Conservation (phyloP, 2,329 filamentous ascomycete species). For the Calonectria leucothoes region DNA sequence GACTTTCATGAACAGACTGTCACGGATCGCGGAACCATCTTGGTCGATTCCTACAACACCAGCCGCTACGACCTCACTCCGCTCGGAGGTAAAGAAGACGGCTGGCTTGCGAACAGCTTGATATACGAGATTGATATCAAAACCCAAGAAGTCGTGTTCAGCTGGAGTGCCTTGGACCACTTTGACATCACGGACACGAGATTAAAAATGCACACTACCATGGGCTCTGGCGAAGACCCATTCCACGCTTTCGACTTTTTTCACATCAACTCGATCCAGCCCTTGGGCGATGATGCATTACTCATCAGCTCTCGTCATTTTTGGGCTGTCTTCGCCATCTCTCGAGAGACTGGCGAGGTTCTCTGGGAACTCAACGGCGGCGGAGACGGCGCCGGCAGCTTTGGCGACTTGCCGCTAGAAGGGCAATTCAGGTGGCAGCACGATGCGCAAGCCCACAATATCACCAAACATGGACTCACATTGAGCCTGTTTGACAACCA, state of each 20-base stretch:
- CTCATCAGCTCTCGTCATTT: slow-evolving; percentile 38
- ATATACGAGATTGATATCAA: slow-evolving; percentile 56
- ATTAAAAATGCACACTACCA: slow-evolving; percentile 16
- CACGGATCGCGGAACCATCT: slow-evolving; percentile 34
- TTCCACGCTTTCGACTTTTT: slow-evolving; percentile 37
- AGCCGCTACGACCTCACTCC: slow-evolving; percentile 30
- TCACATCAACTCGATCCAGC: slow-evolving; percentile 41
- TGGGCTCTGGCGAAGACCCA: slow-evolving; percentile 21
- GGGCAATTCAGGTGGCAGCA: slow-evolving; percentile 51
- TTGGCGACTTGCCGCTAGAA: slow-evolving; percentile 36
- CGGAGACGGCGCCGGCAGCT: slow-evolving; percentile 37
- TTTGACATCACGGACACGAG: slow-evolving; percentile 30
- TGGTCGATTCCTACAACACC: slow-evolving; percentile 41
- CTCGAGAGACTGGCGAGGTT: slow-evolving; percentile 31
- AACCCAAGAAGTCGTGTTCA: slow-evolving; percentile 52
- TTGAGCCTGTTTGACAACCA: slow-evolving; percentile 52
- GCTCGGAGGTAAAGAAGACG: slow-evolving; percentile 29
- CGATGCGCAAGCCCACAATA: slow-evolving; percentile 44
- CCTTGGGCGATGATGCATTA: slow-evolving; percentile 31
- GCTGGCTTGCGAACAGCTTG: slow-evolving; percentile 44
- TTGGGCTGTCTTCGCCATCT: slow-evolving; percentile 38
- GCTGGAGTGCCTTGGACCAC: slow-evolving; percentile 54
- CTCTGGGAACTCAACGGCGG: slow-evolving; percentile 41
- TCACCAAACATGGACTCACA: slow-evolving; percentile 31
- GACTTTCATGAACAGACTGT: slow-evolving; percentile 41